A percentile compares a stretch with the other conserved stretches of the same genome.
Conservation (phyloP, 139 green algal genomes). For the Dunaliella sp. region DNA sequence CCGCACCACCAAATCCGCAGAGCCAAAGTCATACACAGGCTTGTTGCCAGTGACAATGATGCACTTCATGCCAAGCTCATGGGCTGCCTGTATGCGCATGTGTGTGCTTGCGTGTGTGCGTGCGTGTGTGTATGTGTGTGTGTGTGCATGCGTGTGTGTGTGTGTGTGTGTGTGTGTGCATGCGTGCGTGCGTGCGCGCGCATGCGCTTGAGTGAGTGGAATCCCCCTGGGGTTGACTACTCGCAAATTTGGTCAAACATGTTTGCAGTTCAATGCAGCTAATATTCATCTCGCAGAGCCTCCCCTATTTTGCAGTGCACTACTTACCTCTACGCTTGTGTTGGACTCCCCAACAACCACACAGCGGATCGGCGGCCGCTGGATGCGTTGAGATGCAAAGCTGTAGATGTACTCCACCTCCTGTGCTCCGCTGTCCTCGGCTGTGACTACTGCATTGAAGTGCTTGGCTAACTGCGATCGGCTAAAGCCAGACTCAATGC, state of each 20-base stretch:
- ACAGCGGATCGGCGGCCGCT: slow-evolving; percentile 84
- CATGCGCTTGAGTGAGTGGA: no score
- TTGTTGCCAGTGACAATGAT: slow-evolving; percentile 75
- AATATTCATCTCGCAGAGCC: no score
- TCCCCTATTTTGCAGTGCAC: no score
- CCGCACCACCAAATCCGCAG: slow-evolving; percentile 87
- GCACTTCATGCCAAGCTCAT: slow-evolving; percentile 90
- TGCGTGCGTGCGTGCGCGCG: no score
- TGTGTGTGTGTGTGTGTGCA: no score
- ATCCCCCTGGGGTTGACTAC: no score
- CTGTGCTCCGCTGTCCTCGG: slow-evolving; percentile 65
- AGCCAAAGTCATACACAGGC: slow-evolving; percentile 84
- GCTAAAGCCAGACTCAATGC: slow-evolving; percentile 42
- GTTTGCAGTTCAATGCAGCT: no score
- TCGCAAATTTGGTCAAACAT: no score
- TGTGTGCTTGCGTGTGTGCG: no score
- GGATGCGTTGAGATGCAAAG: slow-evolving; percentile 64
- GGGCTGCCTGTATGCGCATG: slow-evolving; percentile 71
- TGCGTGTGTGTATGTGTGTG: no score
- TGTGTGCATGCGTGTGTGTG: no score
- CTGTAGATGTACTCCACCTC: slow-evolving; percentile 70
- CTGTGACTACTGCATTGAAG: slow-evolving; percentile 79
- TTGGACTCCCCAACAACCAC: slow-evolving; percentile 88
- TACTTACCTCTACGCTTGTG: slow-evolving; percentile 46
- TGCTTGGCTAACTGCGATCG: slow-evolving; percentile 44